phyloP scores from a whole-genome alignment of 2,329 filamentous ascomycete genomes.

The Chrysoporthe deuterocubensis region DNA sequence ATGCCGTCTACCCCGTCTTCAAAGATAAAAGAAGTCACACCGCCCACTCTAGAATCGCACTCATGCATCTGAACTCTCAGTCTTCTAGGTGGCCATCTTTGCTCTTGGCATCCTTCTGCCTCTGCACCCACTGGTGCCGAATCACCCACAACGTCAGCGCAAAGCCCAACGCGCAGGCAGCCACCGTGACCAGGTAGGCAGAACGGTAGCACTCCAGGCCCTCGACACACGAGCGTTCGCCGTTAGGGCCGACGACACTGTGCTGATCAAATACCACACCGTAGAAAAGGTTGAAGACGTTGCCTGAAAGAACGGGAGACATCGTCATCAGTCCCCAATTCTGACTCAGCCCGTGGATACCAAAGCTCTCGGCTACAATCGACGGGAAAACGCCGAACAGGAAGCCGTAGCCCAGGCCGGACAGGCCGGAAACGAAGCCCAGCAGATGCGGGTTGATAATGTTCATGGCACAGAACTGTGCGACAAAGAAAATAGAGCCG shows the following conservation, averaged over 20 bases:
- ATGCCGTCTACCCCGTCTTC: not conserved
- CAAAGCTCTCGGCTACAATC: constrained; percentile 87
- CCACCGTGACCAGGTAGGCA: constrained; percentile 80
- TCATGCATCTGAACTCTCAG: constrained; percentile 18
- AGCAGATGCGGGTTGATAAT: constrained; percentile 79
- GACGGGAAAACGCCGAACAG: constrained; percentile 94
- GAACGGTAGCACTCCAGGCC: constrained; percentile 80
- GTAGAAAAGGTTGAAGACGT: constrained; percentile 92
- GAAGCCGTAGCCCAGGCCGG: constrained; percentile 88
- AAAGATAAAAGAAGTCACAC: constrained; percentile 2
- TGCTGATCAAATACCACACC: constrained; percentile 83
- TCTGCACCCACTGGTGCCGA: constrained; percentile 54
- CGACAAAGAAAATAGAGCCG: constrained; percentile 75
- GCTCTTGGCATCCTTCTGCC: constrained; percentile 43
- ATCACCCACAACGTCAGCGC: constrained; percentile 73
- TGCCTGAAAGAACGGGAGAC: constrained; percentile 83
- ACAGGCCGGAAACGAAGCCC: constrained; percentile 78
- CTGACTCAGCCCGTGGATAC: constrained; percentile 83
- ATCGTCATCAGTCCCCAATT: constrained; percentile 98
- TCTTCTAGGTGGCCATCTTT: constrained; percentile 43
- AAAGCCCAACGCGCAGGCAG: constrained; percentile 71
- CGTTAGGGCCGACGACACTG: constrained; percentile 68
- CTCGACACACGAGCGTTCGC: constrained; percentile 74
- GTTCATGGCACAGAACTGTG: constrained; percentile 75
- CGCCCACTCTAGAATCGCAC: not conserved